Conservation (phyloP, 1,284 basidiomycete genomes). For the Trichosporon sp. region DNA sequence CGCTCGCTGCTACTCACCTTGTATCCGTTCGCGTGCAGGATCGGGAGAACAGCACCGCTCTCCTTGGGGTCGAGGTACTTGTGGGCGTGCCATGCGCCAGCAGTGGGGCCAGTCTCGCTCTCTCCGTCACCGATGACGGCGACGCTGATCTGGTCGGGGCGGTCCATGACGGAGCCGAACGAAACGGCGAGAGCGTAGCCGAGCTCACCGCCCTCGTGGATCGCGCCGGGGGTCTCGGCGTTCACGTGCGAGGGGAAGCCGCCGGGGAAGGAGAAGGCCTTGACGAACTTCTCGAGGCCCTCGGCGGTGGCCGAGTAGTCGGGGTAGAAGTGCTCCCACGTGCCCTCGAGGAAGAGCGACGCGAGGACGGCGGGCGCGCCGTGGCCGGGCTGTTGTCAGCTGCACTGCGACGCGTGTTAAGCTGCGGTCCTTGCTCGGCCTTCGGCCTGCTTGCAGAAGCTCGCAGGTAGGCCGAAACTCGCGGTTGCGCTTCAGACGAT, state of each 20-base stretch:
- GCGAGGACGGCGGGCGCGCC: constrained; percentile 79
- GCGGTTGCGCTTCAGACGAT: too few relatives aligned
- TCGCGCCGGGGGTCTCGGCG: constrained; percentile 74
- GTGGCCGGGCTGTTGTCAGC: constrained; percentile 58
- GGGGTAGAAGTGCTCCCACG: constrained; percentile 78
- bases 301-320: constrained; percentile 61
- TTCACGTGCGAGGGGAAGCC: constrained; percentile 55
- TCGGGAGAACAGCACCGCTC: constrained; percentile 79
- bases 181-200: constrained; percentile 79
- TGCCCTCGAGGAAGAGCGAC: constrained; percentile 78
- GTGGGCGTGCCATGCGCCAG: constrained; percentile 73
- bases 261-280: constrained; percentile 52
- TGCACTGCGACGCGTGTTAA: background rate
- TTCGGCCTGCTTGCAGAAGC: too few relatives aligned
- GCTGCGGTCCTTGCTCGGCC: too few relatives aligned
- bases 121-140: constrained; percentile 83
- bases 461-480: too few relatives aligned
- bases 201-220: constrained; percentile 87
- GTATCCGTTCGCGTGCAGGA: constrained; percentile 71
- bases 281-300: constrained; percentile 58
- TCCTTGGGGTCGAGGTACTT: constrained; percentile 87
- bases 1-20: constrained; percentile 10
- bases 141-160: constrained; percentile 68
- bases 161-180: constrained; percentile 77
- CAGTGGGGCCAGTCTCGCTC: constrained; percentile 78